These are phyloP conservation scores for Simplicillium sp. DNA, from an alignment of 2,329 filamentous ascomycete species.

Conservation along the genomic window DNA sequence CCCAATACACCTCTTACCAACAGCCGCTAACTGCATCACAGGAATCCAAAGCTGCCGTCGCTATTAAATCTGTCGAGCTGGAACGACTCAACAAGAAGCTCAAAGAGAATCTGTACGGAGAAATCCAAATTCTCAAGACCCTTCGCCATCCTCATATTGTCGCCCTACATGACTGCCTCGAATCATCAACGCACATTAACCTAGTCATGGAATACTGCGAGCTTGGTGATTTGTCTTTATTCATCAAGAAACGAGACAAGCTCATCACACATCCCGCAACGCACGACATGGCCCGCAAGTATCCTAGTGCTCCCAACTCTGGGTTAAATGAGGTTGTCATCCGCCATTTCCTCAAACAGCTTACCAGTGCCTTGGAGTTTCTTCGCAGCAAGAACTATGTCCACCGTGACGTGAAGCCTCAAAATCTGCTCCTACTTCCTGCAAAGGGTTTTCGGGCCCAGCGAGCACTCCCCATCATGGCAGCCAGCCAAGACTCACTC, in stretches of 20 bases:
- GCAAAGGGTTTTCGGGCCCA: constrained; percentile 61
- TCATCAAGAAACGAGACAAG: constrained; percentile 89
- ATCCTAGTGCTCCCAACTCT: constrained; percentile 72
- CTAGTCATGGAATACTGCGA: constrained; percentile 98
- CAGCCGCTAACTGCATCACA: constrained; percentile 23
- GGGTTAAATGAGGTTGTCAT: constrained; percentile 96
- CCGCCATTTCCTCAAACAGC: constrained; percentile 91
- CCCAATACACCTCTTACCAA: constrained; percentile 1
- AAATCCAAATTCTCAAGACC: constrained; percentile 91
- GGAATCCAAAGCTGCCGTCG: constrained; percentile 74
- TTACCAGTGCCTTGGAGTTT: constrained; percentile 85
- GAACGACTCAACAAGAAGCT: constrained; percentile 89
- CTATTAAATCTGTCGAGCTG: constrained; percentile 93
- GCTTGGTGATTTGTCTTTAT: constrained; percentile 84
- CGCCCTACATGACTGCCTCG: constrained; percentile 87
- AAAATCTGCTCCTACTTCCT: constrained; percentile 86
- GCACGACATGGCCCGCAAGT: constrained; percentile 84
- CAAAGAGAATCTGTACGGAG: constrained; percentile 88
- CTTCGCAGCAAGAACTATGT: constrained; percentile 78
- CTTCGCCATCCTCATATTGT: constrained; percentile 96
- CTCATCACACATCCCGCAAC: constrained; percentile 73
- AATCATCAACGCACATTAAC: constrained; percentile 82
- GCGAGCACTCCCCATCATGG: constrained; percentile 51
- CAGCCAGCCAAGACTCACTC: constrained; percentile 68
- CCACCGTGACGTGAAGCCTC: constrained; percentile 94